Evolutionary conservation across 371 early-diverging fungal genomes (phyloP).

Genomic region (Mucor circinelloides): DNA sequence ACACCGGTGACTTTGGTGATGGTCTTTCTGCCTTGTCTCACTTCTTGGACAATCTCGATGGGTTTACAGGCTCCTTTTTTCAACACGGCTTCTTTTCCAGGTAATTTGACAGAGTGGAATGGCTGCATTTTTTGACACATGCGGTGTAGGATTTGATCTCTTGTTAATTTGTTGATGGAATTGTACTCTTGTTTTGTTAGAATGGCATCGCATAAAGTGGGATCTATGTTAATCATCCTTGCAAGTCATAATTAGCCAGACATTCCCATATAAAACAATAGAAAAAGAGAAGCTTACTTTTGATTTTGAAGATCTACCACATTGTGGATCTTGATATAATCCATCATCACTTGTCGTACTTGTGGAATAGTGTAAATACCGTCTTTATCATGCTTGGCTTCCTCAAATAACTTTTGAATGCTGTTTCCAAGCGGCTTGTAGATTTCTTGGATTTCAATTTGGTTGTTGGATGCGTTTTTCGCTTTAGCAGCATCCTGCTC

Average conservation of each 20-base stretch:
- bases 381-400: conserved; percentile 55
- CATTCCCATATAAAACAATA: neutral
- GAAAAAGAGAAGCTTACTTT: conserved; percentile 28
- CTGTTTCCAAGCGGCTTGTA: conserved; percentile 55
- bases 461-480: conserved; percentile 14
- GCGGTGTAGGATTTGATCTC: conserved; percentile 58
- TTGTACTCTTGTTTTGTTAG: conserved; percentile 62
- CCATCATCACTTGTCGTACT: conserved; percentile 54
- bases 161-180: conserved; percentile 50
- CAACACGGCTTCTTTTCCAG: conserved; percentile 46
- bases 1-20: conserved; percentile 66
- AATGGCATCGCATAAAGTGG: conserved; percentile 61
- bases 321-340: conserved; percentile 60
- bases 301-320: conserved; percentile 66
- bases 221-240: conserved; percentile 60
- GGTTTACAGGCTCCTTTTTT: conserved; percentile 53
- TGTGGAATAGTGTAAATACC: conserved; percentile 56
- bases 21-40: conserved; percentile 66
- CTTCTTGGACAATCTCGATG: conserved; percentile 60
- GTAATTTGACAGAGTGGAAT: conserved; percentile 50
- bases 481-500: conserved; percentile 19
- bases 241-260: neutral
- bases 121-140: conserved; percentile 58
- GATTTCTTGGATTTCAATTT: conserved; percentile 51
- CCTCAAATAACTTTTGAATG: conserved; percentile 54